Base-by-base conservation (phyloP, 1,139 yeast species). In the Debaryomyces subglobosus region DNA sequence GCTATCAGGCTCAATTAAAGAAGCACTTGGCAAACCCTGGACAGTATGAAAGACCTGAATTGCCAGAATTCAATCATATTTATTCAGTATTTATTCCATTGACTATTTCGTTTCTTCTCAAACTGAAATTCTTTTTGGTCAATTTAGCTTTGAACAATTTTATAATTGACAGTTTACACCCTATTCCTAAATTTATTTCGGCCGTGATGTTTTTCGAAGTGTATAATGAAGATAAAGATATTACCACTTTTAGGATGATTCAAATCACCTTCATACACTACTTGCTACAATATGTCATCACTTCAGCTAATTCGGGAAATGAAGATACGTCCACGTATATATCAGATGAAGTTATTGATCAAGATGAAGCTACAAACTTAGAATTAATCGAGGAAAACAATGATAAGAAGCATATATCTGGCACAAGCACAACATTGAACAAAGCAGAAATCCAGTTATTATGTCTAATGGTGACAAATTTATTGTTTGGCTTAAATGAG, bases 21-120 rank as follows among this genome's bases (percentile, higher is more conserved):
- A 63, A 50, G 52, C 60, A 51, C 53, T 47, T 24, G 34, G 50
- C 38, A 24, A 53, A 56, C 13, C 60, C 58, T 3, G 55, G 43
- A 33, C 34, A 24, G 18, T 49, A 21, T 34, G 43, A 43, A 15
- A 54, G 54, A 47, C 72, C 73, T 2, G 44, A 47, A 13, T 56
- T 67, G 37, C 79, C 79, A 5, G 77, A 72, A 44, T 76, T 75
- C 55, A 71, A 74, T 53, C 60, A 67, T 49, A 43, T 75, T 12
- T 72, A 72, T 55, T 61, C 75, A 23, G 53, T 71, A 5, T 50
- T 72, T 27, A 53, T 76, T 7, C 78, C 79, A 0, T 57, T 65
- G 40, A 57, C 62, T 15, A 54, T 68, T 18, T 55, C 57, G 44
- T 50, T 67, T 25, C 50, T 67, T 27, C 59, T 61, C 46, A 53